A percentile compares a stretch with the other conserved stretches of the same genome.
Evolutionary conservation across 768 basidiomycete species (phyloP).

Genomic region (Amanita exitialis): DNA sequence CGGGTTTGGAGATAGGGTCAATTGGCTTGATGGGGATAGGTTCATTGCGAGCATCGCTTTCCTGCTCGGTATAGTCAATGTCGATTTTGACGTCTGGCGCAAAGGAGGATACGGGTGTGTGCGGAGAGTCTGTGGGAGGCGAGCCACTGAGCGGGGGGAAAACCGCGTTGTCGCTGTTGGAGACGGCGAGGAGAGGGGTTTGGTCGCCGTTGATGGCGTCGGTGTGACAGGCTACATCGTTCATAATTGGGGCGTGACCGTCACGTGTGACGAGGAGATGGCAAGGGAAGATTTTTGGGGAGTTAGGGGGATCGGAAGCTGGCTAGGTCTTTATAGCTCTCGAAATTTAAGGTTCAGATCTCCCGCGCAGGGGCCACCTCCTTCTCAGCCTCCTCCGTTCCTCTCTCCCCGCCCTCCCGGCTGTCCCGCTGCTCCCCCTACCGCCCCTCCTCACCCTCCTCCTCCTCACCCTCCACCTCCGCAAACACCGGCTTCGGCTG

Average conservation of each 20-base stretch:
- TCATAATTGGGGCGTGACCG: constrained; percentile 70
- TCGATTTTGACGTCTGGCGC: constrained; percentile 53
- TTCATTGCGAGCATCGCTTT: constrained; percentile 61
- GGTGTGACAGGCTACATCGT: constrained; percentile 36
- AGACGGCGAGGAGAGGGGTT: constrained; percentile 20
- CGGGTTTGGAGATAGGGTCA: constrained; percentile 26
- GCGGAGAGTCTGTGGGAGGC: constrained; percentile 42
- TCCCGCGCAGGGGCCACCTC: constrained; percentile 66
- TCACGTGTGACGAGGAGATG: constrained; percentile 53
- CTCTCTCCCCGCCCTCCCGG: constrained; percentile 12
- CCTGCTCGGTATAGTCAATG: constrained; percentile 49
- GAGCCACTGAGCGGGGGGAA: constrained; percentile 22
- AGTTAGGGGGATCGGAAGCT: constrained; percentile 60
- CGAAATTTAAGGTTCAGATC: constrained; percentile 79
- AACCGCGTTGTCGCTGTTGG: constrained; percentile 29
- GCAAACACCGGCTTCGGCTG: constrained; percentile 85
- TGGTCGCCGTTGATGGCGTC: constrained; percentile 19
- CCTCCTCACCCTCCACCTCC: constrained; percentile 47
- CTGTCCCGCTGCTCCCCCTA: constrained; percentile 9
- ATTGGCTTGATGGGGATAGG: constrained; percentile 39
- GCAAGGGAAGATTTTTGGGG: constrained; percentile 65
- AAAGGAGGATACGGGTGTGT: constrained; percentile 47
- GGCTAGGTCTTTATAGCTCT: constrained; percentile 75
- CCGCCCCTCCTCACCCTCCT: constrained; percentile 34
- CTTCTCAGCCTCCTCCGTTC: constrained; percentile 22